Conservation (phyloP, 148 eudicot genomes). For the Amaranthus palmeri region DNA sequence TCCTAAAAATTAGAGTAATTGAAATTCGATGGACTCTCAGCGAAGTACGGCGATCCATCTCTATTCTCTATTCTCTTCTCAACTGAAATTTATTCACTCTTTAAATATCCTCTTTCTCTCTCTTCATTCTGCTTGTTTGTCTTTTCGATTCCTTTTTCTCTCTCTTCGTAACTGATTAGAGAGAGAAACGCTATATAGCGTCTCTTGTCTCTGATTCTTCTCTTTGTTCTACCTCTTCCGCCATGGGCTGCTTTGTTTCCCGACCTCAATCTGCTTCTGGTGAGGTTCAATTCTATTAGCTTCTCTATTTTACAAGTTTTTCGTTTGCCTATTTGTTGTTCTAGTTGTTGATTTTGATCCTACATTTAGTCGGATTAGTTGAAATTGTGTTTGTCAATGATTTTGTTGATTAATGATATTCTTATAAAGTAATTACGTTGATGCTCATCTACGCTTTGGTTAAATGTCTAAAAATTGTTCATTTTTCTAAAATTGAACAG, state of each 20-base stretch:
- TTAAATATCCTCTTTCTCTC: too few relatives aligned
- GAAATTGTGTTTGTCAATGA: not conserved
- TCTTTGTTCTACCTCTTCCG: not conserved
- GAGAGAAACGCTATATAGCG: too few relatives aligned
- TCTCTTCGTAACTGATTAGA: too few relatives aligned
- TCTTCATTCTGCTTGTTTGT: too few relatives aligned
- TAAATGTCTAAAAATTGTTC: not conserved
- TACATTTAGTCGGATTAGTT: not conserved
- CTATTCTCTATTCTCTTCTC: too few relatives aligned
- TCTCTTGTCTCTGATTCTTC: not conserved
- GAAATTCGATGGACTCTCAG: too few relatives aligned
- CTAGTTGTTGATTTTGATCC: not conserved
- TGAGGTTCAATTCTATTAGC: not conserved
- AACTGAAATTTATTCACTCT: too few relatives aligned
- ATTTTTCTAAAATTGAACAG: not conserved
- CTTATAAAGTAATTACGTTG: not conserved
- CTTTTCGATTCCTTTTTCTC: too few relatives aligned
- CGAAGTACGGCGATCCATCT: too few relatives aligned
- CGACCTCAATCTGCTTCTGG: slow-evolving; percentile 19
- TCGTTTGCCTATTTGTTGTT: not conserved
- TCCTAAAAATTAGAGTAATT: too few relatives aligned
- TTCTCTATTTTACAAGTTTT: not conserved
- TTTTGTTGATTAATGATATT: not conserved
- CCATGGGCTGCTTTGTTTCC: slow-evolving; percentile 31
- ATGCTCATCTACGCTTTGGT: not conserved